A percentile compares a stretch with the other conserved stretches of the same genome.
Conservation (phyloP, 768 basidiomycete genomes). For the Termitomyces eurrhizus region DNA sequence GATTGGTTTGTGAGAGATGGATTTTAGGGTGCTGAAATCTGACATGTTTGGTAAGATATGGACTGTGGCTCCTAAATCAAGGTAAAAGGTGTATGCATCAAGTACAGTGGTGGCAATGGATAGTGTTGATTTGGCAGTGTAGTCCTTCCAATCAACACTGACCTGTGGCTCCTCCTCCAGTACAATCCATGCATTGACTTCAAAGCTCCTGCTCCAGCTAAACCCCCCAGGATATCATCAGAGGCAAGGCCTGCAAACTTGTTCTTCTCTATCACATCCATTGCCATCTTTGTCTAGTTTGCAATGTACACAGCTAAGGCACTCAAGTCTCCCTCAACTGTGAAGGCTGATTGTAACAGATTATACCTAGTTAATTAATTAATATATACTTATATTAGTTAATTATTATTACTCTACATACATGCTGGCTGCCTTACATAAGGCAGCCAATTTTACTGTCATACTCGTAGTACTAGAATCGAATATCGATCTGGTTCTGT, state of each 20-base stretch:
- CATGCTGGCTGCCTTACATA: too few species aligned
- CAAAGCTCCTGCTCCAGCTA: background rate
- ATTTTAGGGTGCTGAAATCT: too few species aligned
- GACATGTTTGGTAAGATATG: background rate
- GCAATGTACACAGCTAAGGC: background rate
- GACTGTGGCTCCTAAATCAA: background rate
- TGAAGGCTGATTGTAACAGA: background rate
- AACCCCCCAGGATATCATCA: background rate
- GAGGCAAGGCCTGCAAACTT: background rate
- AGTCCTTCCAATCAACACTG: too few species aligned
- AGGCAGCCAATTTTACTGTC: too few species aligned
- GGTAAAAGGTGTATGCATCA: background rate
- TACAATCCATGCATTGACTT: background rate
- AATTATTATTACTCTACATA: too few species aligned
- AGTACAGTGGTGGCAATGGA: background rate
- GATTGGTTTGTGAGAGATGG: too few species aligned
- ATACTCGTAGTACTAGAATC: too few species aligned
- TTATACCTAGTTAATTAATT: too few species aligned
- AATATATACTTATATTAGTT: too few species aligned
- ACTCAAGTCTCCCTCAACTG: too few species aligned
- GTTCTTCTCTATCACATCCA: background rate
- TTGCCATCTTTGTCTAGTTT: background rate
- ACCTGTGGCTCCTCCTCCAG: background rate
- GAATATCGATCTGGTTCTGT: too few species aligned
- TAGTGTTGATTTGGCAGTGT: background rate